Conservation (phyloP, 1,284 basidiomycete genomes). For the Irpex sp. region DNA sequence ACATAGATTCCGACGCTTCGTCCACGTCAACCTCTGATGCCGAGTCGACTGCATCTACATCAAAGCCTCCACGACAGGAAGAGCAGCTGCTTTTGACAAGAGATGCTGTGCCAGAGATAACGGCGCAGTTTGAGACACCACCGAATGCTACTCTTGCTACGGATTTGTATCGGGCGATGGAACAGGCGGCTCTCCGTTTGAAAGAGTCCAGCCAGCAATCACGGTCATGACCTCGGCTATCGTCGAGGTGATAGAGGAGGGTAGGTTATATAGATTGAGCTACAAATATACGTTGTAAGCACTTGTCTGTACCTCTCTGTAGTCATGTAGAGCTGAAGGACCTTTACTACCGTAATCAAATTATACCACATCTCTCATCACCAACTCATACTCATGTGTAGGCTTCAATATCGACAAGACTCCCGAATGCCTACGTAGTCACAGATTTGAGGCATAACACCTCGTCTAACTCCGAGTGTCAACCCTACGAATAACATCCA, state of each 20-base stretch:
- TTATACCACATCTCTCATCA: too few species aligned
- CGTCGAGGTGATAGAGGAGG: too few species aligned
- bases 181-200: conserved; percentile 42
- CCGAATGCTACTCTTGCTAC: conserved; percentile 36
- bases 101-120: conserved; percentile 49
- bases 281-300: background rate
- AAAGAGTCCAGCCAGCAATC: conserved; percentile 5
- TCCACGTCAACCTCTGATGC: conserved; percentile 7
- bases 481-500: too few species aligned
- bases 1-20: conserved; percentile 16
- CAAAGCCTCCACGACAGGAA: conserved; percentile 13
- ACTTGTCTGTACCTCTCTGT: too few species aligned
- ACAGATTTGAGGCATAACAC: too few species aligned
- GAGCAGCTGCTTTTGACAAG: conserved; percentile 42
- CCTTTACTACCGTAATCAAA: too few species aligned
- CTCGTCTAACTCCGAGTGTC: too few species aligned
- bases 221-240: background rate
- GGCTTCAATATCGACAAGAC: too few species aligned
- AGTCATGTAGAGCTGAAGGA: too few species aligned
- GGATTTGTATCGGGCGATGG: conserved; percentile 61
- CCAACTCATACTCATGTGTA: too few species aligned
- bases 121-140: conserved; percentile 43
- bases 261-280: background rate
- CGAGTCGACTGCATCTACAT: conserved; percentile 8
- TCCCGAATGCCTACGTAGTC: too few species aligned